Percentiles rank a stretch among this genome's conserved stretches.
Conservation (phyloP, 352 stramenopile species). For the Lagenidium giganteum region DNA sequence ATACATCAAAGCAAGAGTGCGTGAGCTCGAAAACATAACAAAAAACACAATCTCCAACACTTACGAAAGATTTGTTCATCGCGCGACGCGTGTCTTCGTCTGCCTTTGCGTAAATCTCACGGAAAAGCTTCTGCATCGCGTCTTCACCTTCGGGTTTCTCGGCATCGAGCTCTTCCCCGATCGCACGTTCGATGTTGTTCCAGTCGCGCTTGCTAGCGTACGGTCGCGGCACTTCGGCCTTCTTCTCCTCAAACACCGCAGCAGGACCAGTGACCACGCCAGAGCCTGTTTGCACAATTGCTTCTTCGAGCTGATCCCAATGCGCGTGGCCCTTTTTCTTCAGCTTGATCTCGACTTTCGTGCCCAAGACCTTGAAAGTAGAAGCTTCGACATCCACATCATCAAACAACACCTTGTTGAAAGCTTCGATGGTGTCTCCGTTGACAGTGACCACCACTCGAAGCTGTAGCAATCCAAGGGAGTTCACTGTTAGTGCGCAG, state of each 20-base stretch:
- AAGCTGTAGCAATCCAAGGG: conserved; percentile 10
- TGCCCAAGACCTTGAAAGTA: conserved; percentile 40
- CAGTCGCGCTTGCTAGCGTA: conserved; percentile 78
- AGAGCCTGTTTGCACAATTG: conserved; percentile 21
- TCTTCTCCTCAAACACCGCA: conserved; percentile 40
- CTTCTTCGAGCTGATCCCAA: conserved; percentile 62
- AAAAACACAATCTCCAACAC: conserved; percentile 12
- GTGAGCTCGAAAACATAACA: neutral
- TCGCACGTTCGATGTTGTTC: conserved; percentile 71
- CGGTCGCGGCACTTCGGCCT: conserved; percentile 30
- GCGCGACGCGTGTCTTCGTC: conserved; percentile 80
- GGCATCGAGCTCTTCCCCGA: conserved; percentile 62
- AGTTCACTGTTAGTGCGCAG: too few relatives aligned
- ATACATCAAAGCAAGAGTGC: conserved; percentile 1
- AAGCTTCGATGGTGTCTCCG: conserved; percentile 35
- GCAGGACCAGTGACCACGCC: conserved; percentile 33
- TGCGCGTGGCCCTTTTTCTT: conserved; percentile 51
- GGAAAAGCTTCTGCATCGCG: conserved; percentile 88
- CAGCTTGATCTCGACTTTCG: conserved; percentile 76
- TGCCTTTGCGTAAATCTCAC: conserved; percentile 86
- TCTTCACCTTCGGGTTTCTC: conserved; percentile 88
- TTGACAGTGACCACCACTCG: conserved; percentile 30
- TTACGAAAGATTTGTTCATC: conserved; percentile 90
- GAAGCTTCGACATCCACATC: conserved; percentile 44
- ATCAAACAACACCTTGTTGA: conserved; percentile 58